These are phyloP conservation scores for Panellus pusillus DNA, from an alignment of 768 basidiomycete species.

Conservation along the genomic window DNA sequence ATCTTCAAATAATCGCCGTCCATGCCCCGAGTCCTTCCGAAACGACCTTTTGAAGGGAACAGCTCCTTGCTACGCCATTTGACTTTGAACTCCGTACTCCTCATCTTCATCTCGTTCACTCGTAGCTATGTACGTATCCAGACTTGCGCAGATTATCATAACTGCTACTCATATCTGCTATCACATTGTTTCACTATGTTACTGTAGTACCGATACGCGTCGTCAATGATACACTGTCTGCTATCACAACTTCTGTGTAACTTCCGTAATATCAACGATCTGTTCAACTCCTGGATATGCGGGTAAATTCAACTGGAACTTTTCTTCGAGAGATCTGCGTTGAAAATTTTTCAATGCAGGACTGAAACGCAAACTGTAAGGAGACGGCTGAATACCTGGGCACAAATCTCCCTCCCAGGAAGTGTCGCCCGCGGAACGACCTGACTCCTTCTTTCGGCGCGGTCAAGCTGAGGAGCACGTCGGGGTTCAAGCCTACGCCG, in stretches of 20 bases:
- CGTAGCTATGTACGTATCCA: no score
- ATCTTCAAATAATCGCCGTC: no score
- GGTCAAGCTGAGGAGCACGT: conserved; percentile 86
- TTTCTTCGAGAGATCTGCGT: conserved; percentile 66
- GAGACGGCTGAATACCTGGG: conserved; percentile 59
- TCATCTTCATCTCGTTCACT: no score
- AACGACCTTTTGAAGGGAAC: no score
- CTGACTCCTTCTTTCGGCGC: conserved; percentile 90
- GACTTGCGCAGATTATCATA: no score
- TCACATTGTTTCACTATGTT: no score
- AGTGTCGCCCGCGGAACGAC: conserved; percentile 79
- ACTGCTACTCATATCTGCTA: no score
- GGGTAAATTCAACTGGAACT: conserved; percentile 78
- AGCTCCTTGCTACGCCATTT: no score
- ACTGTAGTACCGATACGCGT: no score
- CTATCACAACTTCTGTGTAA: conserved; percentile 7
- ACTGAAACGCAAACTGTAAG: neutral
- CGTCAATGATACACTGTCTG: no score
- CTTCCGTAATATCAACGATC: conserved; percentile 63
- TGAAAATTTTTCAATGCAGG: neutral
- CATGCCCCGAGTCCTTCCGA: no score
- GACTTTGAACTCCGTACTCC: no score
- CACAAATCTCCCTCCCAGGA: conserved; percentile 92
- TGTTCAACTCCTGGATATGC: conserved; percentile 77
- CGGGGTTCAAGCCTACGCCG: conserved; percentile 63